Evolutionary conservation across 148 eudicot genomes (phyloP), one percentile per base, ranked within the genome.

Genomic region (Suaeda aralocaspica): DNA sequence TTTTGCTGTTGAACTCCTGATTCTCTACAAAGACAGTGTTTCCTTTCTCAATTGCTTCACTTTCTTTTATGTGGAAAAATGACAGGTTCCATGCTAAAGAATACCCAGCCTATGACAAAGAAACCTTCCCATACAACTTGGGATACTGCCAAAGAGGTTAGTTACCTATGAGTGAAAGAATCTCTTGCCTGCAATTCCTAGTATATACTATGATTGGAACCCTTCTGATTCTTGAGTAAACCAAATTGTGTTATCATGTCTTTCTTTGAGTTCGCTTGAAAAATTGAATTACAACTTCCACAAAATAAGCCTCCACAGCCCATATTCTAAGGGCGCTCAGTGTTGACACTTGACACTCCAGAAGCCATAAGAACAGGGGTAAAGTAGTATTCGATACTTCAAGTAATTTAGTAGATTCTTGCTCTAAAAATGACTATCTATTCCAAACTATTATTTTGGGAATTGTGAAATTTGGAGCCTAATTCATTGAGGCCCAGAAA

Each of bases 71-170:
- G 39, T 65, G 3, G 24, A 49, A 45, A 45, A 65, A 25, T 69
- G 76, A 59, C 84, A 95, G 99, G 92, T 95, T 95, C 72, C 99
- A 95, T 76, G 97, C 99, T 19, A 95, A 87, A 78, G 99, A 91
- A 75, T 95, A 95, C 76, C 99, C 99, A 53, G 88, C 84, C 44
- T 91, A 82, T 70, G 87, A 95, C 9, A 84, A 87, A 70, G 64
- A 81, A 68, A 63, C 56, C 3, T 95, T 95, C 69, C 99, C 99
- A 1, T 84, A 68, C 77, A 79, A 91, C 73, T 84, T 81, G 87
- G 99, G 99, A 44, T 95, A 87, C 76, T 95, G 99, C 85, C 99
- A 95, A 80, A 79, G 34, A 72, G 97, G 97, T 94, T 64, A 66
- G 70, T 72, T 22, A 50, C 34, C 34, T 63, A 11, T 46, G 41